Percentiles rank a stretch among this genome's conserved stretches.
Conservation (phyloP, 129 eudicot species). For the Flaveria bidentis region DNA sequence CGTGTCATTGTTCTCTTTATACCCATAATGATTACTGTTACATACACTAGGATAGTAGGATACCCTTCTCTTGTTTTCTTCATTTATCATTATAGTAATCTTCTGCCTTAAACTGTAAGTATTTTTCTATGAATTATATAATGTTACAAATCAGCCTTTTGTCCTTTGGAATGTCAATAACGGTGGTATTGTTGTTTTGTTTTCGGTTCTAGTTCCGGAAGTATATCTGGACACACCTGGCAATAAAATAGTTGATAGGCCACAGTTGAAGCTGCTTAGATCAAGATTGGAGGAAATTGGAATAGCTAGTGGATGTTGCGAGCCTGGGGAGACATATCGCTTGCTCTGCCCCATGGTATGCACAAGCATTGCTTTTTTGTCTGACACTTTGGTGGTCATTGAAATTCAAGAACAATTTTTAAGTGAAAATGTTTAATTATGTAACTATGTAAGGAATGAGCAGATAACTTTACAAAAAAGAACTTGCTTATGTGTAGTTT, state of each 20-base stretch:
- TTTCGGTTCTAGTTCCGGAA: slow-evolving; percentile 34
- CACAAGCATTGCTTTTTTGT: slow-evolving; percentile 17
- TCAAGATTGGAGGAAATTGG: slow-evolving; percentile 47
- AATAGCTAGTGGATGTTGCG: slow-evolving; percentile 34
- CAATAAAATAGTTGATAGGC: slow-evolving; percentile 19
- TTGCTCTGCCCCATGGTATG: slow-evolving; percentile 58
- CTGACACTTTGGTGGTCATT: not conserved
- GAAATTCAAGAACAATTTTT: not conserved
- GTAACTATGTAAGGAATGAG: no score
- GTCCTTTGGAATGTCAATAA: slow-evolving; percentile 14
- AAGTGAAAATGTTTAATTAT: slow-evolving; percentile 7
- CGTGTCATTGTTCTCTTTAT: no score
- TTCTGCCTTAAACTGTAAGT: not conserved
- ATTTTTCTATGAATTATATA: not conserved
- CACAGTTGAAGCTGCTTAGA: slow-evolving; percentile 35
- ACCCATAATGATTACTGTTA: not conserved
- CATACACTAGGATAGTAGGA: not conserved
- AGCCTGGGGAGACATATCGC: slow-evolving; percentile 46
- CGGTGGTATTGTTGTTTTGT: not conserved
- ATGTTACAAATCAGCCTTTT: not conserved
- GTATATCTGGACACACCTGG: slow-evolving; percentile 37
- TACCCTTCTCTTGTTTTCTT: not conserved
- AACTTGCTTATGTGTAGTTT: no score
- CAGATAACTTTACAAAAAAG: not conserved
- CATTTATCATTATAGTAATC: slow-evolving; percentile 1